These are phyloP conservation scores for Prunus davidiana DNA, from an alignment of 306 rosid species.

Conservation along the genomic window DNA sequence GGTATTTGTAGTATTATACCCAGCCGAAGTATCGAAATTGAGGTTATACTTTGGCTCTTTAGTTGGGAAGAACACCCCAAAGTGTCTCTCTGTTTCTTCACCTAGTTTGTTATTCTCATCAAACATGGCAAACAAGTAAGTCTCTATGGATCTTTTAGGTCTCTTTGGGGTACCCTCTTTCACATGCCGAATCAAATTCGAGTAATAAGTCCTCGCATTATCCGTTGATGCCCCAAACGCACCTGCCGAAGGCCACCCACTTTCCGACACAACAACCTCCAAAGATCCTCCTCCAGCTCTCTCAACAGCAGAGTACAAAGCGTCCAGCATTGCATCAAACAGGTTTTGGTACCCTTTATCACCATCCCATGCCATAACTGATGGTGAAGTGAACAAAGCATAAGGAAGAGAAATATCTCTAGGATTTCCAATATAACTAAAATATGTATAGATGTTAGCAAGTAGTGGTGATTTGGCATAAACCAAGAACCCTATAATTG, in stretches of 20 bases:
- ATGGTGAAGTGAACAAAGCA: conserved; percentile 50
- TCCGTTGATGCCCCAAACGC: conserved; percentile 38
- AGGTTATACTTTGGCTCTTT: conserved; percentile 28
- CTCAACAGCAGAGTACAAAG: conserved; percentile 52
- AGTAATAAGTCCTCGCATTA: conserved; percentile 44
- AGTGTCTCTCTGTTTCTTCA: conserved; percentile 32
- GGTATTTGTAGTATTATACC: conserved; percentile 13
- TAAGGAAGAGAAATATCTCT: conserved; percentile 51
- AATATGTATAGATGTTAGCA: conserved; percentile 60
- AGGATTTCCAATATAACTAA: conserved; percentile 41
- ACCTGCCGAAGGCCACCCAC: conserved; percentile 71
- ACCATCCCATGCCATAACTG: conserved; percentile 42
- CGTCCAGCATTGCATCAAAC: conserved; percentile 15
- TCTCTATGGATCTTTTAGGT: conserved; percentile 39
- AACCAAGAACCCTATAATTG: conserved; percentile 48
- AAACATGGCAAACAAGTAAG: conserved; percentile 42
- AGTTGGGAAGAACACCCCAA: conserved; percentile 32
- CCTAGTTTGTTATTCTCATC: conserved; percentile 30
- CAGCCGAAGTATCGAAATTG: conserved; percentile 18
- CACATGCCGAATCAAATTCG: conserved; percentile 53
- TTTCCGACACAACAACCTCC: conserved; percentile 61
- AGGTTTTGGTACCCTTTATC: conserved; percentile 47
- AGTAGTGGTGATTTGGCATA: conserved; percentile 54
- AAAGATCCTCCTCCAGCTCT: conserved; percentile 43
- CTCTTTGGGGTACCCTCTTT: conserved; percentile 55